Evolutionary conservation across 2,329 filamentous ascomycete species (phyloP).

Genomic region (Microdochium bolleyi): DNA sequence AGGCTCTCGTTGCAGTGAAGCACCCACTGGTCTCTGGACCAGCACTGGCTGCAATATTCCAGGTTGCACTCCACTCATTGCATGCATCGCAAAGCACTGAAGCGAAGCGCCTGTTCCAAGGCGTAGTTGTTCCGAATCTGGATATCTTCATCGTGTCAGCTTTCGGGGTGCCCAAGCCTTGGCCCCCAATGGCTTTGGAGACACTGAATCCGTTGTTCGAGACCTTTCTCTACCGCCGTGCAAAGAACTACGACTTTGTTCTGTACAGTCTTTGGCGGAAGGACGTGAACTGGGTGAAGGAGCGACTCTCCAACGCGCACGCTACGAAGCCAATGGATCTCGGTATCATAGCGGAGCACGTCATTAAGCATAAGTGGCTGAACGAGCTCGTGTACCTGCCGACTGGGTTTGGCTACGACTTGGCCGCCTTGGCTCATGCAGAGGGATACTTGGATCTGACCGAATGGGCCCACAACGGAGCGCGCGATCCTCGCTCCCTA

Average conservation of each 20-base stretch:
- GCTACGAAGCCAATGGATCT: constrained; percentile 61
- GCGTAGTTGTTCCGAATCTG: constrained; percentile 63
- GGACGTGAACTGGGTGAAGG: constrained; percentile 78
- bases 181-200: constrained; percentile 66
- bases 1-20: constrained; percentile 57
- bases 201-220: constrained; percentile 72
- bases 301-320: constrained; percentile 71
- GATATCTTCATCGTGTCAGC: constrained; percentile 74
- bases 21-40: constrained; percentile 86
- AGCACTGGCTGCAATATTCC: constrained; percentile 64
- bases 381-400: constrained; percentile 70
- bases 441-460: constrained; percentile 72
- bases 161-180: constrained; percentile 69
- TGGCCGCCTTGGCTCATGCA: constrained; percentile 78
- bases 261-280: constrained; percentile 88
- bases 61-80: constrained; percentile 53
- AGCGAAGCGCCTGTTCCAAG: constrained; percentile 57
- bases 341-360: constrained; percentile 68
- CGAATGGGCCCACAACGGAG: constrained; percentile 65
- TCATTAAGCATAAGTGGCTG: constrained; percentile 75
- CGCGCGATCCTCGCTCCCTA: constrained; percentile 63
- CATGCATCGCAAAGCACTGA: constrained; percentile 55
- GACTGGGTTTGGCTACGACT: constrained; percentile 80
- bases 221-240: constrained; percentile 72
- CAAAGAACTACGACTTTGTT: constrained; percentile 77